Conservation (phyloP, 768 basidiomycete genomes). For the Tephrocybe rancida region DNA sequence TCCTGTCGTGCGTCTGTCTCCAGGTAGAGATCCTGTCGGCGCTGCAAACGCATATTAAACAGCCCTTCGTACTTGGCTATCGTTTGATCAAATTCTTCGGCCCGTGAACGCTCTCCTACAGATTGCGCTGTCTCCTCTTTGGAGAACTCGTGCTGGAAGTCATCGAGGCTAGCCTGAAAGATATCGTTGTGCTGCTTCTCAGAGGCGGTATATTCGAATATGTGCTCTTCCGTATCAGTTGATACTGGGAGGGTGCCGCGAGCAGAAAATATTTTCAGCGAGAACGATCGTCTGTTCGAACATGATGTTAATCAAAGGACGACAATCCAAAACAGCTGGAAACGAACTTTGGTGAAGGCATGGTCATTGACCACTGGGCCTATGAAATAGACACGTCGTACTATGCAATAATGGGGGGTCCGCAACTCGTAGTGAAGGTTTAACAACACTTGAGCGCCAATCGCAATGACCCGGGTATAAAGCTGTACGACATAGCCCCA, state of each 20-base stretch:
- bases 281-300: neutral
- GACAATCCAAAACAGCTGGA: too few relatives aligned
- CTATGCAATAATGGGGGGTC: too few relatives aligned
- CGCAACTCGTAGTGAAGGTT: too few relatives aligned
- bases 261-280: neutral
- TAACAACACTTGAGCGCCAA: too few relatives aligned
- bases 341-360: too few relatives aligned
- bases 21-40: neutral
- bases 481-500: too few relatives aligned
- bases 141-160: constrained; percentile 1
- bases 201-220: neutral
- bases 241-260: neutral
- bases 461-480: too few relatives aligned
- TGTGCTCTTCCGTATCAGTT: neutral
- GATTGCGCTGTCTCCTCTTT: constrained; percentile 2
- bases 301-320: neutral
- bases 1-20: neutral
- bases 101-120: neutral
- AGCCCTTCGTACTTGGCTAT: neutral
- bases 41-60: neutral
- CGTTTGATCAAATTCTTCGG: neutral
- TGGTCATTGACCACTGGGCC: too few relatives aligned
- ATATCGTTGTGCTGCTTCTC: neutral
- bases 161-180: neutral
- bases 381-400: too few relatives aligned